Evolutionary conservation across 108 stramenopile species (phyloP), one percentile per base, ranked within the genome.

Genomic region (Pseudonitzschia multiseries): DNA sequence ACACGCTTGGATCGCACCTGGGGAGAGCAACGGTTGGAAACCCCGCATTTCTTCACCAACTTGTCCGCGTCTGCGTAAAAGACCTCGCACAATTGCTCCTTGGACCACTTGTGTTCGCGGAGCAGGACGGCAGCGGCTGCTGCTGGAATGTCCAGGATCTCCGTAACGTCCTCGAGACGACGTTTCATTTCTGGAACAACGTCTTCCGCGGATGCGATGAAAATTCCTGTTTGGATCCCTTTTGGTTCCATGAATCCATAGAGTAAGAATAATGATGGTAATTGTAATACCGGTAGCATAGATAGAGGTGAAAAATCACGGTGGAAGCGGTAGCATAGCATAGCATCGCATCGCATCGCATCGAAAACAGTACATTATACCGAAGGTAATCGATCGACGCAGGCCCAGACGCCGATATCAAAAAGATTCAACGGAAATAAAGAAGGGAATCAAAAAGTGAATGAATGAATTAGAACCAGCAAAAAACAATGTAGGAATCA

Each of bases 51-150:
- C 28, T 85, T 71, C 70, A 83, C 53, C 26, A 93, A 42, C 62
- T 84, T 83, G 27, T 94, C 93, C 20, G 87, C 72, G 70, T 93
- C 78, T 26, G 72, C 74, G 57, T 80, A 90, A 76, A 94, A 99
- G 28, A 72, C 75, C 69, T 98, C 95, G 62, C 96, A 79, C 32
- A 99, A 80, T 18, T 80, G 76, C 74, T 99, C 98, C 73, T 94
- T 94, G 72, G 93, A 89, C 96, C 96, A 99, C 53, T 87, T 90
- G 74, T 87, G 77, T 60, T 91, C 78, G 14, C 96, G 89, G 76
- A 99, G 82, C 42, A 99, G 87, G 27, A 89, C 90, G 18, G 86
- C 73, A 28, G 97, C 96, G 17, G 90, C 93, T 54, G 86, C 74
- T 13, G 62, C 67, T 10, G 96, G 83, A 46, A 96, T 83, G 36